Evolutionary conservation across 768 basidiomycete species (phyloP).

Genomic region (Cytidiella melzeri): DNA sequence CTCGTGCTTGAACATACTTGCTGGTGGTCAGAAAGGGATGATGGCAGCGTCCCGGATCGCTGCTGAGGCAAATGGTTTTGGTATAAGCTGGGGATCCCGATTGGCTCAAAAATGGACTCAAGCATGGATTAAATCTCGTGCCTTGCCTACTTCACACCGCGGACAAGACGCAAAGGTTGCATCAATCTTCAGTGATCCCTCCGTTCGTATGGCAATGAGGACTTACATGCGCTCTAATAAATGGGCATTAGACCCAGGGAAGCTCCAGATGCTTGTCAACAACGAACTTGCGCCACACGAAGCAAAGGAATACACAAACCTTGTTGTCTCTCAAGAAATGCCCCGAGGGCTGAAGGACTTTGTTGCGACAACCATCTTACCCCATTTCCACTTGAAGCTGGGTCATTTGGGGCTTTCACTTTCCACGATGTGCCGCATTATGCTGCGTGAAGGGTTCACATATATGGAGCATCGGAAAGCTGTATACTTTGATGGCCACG

Average conservation of each 20-base stretch:
- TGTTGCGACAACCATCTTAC: conserved; percentile 11
- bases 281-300: conserved; percentile 12
- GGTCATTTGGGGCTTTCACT: conserved; percentile 25
- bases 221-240: conserved; percentile 17
- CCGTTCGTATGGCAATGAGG: conserved; percentile 8
- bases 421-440: no score
- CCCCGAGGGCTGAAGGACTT: conserved; percentile 16
- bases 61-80: conserved; percentile 13
- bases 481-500: no score
- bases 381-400: conserved; percentile 11
- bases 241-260: conserved; percentile 15
- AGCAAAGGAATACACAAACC: conserved; percentile 4
- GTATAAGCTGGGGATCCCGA: conserved; percentile 10
- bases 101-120: conserved; percentile 12
- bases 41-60: conserved; percentile 20
- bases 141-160: conserved; percentile 12
- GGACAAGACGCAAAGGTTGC: conserved; percentile 13
- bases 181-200: conserved; percentile 15
- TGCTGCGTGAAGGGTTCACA: no score
- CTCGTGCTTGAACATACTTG: neutral
- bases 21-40: neutral
- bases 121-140: conserved; percentile 9
- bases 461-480: no score
- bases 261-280: conserved; percentile 8
- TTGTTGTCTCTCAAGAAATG: conserved; percentile 12